phyloP scores from a whole-genome alignment of 257 asterid species.

The Solanum virginianum region DNA sequence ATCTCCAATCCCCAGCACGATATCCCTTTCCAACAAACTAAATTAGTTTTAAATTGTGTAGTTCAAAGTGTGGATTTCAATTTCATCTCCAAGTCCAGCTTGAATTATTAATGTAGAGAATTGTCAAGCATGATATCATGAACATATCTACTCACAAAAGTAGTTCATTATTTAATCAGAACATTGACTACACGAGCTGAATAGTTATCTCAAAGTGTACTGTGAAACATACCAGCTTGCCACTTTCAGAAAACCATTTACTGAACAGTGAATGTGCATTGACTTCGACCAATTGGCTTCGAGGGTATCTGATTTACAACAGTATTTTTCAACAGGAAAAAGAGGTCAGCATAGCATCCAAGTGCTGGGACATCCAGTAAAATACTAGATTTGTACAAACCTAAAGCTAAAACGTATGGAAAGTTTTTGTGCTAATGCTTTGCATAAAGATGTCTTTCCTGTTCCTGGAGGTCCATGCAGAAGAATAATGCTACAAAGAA shows the following conservation, averaged over 20 bases:
- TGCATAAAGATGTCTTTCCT: constrained; percentile 97
- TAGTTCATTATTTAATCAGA: background rate
- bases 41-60: background rate
- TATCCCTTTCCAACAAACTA: background rate
- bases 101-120: background rate
- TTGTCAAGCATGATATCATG: background rate
- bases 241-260: constrained; percentile 99
- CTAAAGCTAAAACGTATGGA: constrained; percentile 81
- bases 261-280: constrained; percentile 98
- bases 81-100: background rate
- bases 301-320: constrained; percentile 51
- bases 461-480: constrained; percentile 99
- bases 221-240: constrained; percentile 68
- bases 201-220: background rate
- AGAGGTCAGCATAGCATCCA: background rate
- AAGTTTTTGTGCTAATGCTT: constrained; percentile 93
- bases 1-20: background rate
- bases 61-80: background rate
- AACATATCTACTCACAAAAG: background rate
- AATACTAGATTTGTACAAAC: constrained; percentile 16
- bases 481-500: constrained; percentile 71
- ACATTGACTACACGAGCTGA: background rate
- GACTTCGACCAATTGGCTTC: constrained; percentile 85
- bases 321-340: background rate
- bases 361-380: background rate